These are phyloP conservation scores for Plasmodium inui DNA, from an alignment of 169 alveolate genomes.

Conservation along the genomic window DNA sequence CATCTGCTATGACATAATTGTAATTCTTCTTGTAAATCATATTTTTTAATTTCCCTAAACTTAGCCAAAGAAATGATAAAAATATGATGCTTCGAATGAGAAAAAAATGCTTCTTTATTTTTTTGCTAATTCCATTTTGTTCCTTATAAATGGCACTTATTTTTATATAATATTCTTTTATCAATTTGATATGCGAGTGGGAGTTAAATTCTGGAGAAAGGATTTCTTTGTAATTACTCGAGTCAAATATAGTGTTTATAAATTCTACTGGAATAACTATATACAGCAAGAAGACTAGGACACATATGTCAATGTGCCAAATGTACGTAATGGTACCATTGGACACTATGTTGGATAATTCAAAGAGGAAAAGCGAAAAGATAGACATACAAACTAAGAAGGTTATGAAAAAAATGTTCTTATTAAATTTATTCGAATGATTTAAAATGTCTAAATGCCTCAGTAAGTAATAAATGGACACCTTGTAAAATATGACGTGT, in stretches of 20 bases:
- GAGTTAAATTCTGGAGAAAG: conserved; percentile 61
- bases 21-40: conserved; percentile 59
- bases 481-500: conserved; percentile 63
- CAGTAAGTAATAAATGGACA: conserved; percentile 38
- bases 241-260: conserved; percentile 48
- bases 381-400: conserved; percentile 67
- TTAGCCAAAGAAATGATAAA: conserved; percentile 57
- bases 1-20: conserved; percentile 72
- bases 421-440: conserved; percentile 62
- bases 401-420: conserved; percentile 61
- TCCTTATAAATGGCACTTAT: conserved; percentile 46
- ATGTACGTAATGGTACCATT: conserved; percentile 34
- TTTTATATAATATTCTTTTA: conserved; percentile 44
- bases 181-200: conserved; percentile 50
- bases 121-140: conserved; percentile 25
- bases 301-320: conserved; percentile 68
- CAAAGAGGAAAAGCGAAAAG: conserved; percentile 59
- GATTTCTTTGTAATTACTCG: conserved; percentile 58
- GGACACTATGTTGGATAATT: conserved; percentile 41
- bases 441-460: conserved; percentile 66
- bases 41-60: conserved; percentile 40
- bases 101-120: conserved; percentile 43
- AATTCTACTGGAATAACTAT: conserved; percentile 60
- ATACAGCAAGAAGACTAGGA: conserved; percentile 45
- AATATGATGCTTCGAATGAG: conserved; percentile 51